Evolutionary conservation across 176 grass and related monocot species (phyloP), one percentile per base, ranked within the genome.

Genomic region (Pharus latifolius): DNA sequence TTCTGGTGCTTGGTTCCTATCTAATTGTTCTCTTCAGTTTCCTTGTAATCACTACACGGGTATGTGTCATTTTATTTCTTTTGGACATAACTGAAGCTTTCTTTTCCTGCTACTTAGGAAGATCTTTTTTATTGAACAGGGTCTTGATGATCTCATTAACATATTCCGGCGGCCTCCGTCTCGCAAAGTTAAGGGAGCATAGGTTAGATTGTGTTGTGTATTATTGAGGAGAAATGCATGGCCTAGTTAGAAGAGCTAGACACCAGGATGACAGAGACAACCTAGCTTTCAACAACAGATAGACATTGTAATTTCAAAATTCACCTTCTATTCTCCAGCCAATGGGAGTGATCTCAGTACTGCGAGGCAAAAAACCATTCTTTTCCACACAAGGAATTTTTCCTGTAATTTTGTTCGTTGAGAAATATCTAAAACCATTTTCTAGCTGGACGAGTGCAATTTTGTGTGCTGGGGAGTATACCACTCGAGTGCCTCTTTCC

Each of bases 71-170:
- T 53, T 67, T 20, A 19, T 54, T 51, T 60, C 8, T 60, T 3
- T 33, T 56, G 33, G 10, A 37, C 14, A 60, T 45, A 65, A 18
- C 6, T 33, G 24, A 48, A 69, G 3, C 1, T 73, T 27, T 67
- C 24, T 14, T 70, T 56, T 40, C 24, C 13, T 16, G 22, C 25
- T 20, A 75, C 17, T 85, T n/a, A 75, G 40, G 41, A 19, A 51
- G 51, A 25, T 49, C 1, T 11, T 27, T 62, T 54, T 31, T 50
- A 41, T 50, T 56, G 49, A 24, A 1, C 84, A 99, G 96, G 96
- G 96, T 73, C 78, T 99, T 32, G 95, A 99, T 70, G 95, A 99
- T 86, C 95, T 99, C 34, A 93, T 99, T 19, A 91, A 91, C 79
- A 99, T 99, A 78, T 91, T 99, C 56, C 87, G 90, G 29, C 87